phyloP scores from a whole-genome alignment of 1,284 basidiomycete species.

The Agaricales sp. region DNA sequence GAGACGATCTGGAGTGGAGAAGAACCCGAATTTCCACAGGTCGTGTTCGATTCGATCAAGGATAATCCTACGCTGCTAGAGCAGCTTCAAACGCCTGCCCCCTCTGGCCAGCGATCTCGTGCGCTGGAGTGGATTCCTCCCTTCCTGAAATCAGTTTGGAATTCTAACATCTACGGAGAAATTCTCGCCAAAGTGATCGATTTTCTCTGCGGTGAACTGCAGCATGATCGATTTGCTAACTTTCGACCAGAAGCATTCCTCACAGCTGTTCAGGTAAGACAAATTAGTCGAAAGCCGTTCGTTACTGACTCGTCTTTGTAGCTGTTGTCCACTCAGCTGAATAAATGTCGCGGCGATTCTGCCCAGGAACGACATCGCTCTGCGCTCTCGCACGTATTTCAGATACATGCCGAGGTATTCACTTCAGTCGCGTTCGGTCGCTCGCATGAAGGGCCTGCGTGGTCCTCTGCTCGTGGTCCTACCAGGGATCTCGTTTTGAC shows the following conservation, averaged over 20 bases:
- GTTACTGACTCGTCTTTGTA: background rate
- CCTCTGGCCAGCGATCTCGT: constrained; percentile 25
- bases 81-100: constrained; percentile 30
- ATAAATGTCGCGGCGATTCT: constrained; percentile 15
- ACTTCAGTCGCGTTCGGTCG: constrained; percentile 50
- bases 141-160: background rate
- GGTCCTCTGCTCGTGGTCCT: constrained; percentile 36
- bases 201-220: constrained; percentile 68
- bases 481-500: constrained; percentile 36
- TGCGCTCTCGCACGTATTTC: constrained; percentile 31
- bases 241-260: constrained; percentile 50
- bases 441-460: constrained; percentile 31
- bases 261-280: constrained; percentile 50
- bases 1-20: constrained; percentile 58
- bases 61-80: constrained; percentile 58
- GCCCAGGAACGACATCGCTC: constrained; percentile 16
- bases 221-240: constrained; percentile 58
- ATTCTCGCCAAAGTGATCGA: constrained; percentile 55
- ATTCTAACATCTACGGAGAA: constrained; percentile 28
- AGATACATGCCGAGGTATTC: constrained; percentile 49
- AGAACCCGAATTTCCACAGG: constrained; percentile 55
- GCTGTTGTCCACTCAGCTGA: constrained; percentile 2
- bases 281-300: constrained; percentile 7
- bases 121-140: background rate
- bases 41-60: constrained; percentile 75